Conservation (phyloP, 2,329 filamentous ascomycete genomes). For the Paraphoma sp. region DNA sequence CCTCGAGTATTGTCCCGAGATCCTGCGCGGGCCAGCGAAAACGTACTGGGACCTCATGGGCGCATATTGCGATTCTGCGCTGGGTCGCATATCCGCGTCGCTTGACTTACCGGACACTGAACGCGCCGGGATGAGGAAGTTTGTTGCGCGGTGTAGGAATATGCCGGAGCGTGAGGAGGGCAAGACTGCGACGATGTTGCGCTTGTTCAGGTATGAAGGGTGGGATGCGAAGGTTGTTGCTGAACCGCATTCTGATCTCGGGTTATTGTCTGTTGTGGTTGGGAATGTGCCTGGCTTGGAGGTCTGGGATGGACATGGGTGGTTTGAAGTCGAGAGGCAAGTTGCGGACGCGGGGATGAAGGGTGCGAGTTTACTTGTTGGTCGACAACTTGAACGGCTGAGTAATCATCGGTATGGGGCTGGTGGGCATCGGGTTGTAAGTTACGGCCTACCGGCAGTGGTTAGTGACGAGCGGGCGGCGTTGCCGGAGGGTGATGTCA, state of each 20-base stretch:
- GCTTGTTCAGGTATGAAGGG: conserved; percentile 46
- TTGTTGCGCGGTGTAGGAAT: conserved; percentile 32
- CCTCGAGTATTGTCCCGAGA: conserved; percentile 38
- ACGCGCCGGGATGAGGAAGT: conserved; percentile 24
- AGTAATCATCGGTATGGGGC: conserved; percentile 37
- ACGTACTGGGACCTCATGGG: conserved; percentile 44
- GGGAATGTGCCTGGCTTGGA: conserved; percentile 47
- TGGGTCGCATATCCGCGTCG: conserved; percentile 31
- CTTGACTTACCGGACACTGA: conserved; percentile 26
- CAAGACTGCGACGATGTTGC: conserved; percentile 45
- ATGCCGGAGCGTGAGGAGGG: conserved; percentile 27
- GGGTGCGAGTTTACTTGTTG: conserved; percentile 37
- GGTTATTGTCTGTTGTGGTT: conserved; percentile 41
- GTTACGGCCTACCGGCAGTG: conserved; percentile 28
- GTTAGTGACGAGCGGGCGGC: not conserved
- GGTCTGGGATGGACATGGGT: conserved; percentile 38
- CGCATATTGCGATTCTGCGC: conserved; percentile 26
- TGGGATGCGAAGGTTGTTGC: conserved; percentile 45
- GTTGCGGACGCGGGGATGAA: conserved; percentile 20
- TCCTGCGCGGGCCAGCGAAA: conserved; percentile 37
- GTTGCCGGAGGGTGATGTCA: not conserved
- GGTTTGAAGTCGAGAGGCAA: conserved; percentile 36
- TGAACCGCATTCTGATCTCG: conserved; percentile 46
- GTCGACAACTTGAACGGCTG: conserved; percentile 39
- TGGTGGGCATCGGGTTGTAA: conserved; percentile 45